Evolutionary conservation across 2,329 filamentous ascomycete species (phyloP).

Genomic region (Scytalidium lignicola): DNA sequence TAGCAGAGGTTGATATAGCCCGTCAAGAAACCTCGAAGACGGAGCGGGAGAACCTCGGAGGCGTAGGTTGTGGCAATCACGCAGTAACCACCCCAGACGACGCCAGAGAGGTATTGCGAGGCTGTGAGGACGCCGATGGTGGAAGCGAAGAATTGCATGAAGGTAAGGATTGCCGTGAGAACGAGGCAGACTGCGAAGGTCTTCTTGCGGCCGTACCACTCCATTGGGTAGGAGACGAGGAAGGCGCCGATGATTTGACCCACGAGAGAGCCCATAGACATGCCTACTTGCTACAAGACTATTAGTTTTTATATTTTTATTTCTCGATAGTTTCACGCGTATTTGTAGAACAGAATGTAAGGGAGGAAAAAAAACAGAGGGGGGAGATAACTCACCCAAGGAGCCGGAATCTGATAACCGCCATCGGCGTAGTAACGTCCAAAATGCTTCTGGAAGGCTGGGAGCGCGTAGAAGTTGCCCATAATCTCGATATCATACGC

Average conservation of each 20-base stretch:
- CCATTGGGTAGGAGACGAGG: constrained; percentile 1
- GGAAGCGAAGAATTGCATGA: constrained; percentile 41
- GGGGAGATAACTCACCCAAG: constrained; percentile 2
- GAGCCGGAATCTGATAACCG: constrained; percentile 1
- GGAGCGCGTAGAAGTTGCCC: constrained; percentile 30
- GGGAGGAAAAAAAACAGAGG: too few species aligned
- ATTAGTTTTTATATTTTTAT: constrained; percentile 24
- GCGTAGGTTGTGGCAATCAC: constrained; percentile 30
- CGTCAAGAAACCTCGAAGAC: constrained; percentile 44
- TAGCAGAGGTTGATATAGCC: constrained; percentile 50
- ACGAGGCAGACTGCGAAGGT: neutral
- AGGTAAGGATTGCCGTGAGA: constrained; percentile 26
- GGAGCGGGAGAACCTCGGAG: constrained; percentile 47
- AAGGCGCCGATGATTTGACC: constrained; percentile 35
- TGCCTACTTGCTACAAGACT: constrained; percentile 35
- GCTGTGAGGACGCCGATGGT: constrained; percentile 38
- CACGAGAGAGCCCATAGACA: constrained; percentile 33
- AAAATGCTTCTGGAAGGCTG: neutral
- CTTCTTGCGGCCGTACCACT: constrained; percentile 3
- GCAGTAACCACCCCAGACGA: constrained; percentile 45
- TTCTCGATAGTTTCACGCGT: too few species aligned
- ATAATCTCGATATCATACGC: constrained; percentile 31
- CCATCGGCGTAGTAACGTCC: neutral
- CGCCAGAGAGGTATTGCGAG: constrained; percentile 40
- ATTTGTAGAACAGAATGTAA: too few species aligned